Evolutionary conservation across 768 basidiomycete genomes (phyloP), one percentile per base, ranked within the genome.

Genomic region (Lentinula edodes): DNA sequence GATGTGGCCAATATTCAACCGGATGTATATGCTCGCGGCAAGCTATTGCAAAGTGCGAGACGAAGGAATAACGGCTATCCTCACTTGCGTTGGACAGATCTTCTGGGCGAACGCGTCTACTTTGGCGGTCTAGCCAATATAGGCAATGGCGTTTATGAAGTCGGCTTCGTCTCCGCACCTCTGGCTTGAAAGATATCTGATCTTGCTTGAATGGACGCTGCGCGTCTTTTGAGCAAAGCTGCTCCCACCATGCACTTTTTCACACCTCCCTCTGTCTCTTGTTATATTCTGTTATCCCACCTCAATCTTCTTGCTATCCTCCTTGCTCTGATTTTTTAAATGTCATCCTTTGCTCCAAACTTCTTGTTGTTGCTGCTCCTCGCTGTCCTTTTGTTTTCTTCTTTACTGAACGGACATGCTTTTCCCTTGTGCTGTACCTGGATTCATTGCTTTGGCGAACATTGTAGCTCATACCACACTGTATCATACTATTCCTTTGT

Each of bases 111-210:
- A 7, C 36, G 38, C 34, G 48, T 59, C 16, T 59, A 59, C 13
- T 59, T 59, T 51, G 58, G 58, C 20, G 58, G 58, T 18, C 34
- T 59, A 20, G 42, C 34, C 16, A 59, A 59, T 16, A 50, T 12
- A 50, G 7, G 16, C 0, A 20, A 32, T n/a, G 38, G 20, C 28
- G 43, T 45, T n/a, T 36, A 59, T 41, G 58, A 59, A 15, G 58
- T 59, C 13, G 7, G 32, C 15, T 59, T 59, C 23, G 34, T 51
- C 8, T 48, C 58, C 20, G 15, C 39, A 23, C 55, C 55, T 32
- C 28, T 43, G 18, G 55, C 55, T 15, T 56, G 10, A 56, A 28
- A 2, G 3, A 3, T 3, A 2, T 23, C 6, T 20, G 12, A 36
- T 13, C 23, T 8, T 8, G 36, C 13, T 13, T 38, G 32, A 34